Base-by-base conservation (phyloP, 2,329 filamentous ascomycete genomes). In the Xylaria sp. region DNA sequence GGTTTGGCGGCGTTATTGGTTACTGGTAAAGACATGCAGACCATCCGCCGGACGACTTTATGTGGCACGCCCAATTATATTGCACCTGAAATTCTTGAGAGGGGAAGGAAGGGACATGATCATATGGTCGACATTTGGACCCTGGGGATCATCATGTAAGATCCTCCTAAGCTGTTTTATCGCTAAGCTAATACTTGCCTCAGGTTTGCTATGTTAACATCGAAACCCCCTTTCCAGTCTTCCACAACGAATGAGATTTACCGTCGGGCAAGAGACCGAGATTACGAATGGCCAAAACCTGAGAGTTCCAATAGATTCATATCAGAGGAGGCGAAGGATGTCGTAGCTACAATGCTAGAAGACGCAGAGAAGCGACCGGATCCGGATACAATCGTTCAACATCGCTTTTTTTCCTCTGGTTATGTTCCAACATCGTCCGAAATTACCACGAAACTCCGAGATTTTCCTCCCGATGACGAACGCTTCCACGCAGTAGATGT, bases 91-190 rank as follows among this genome's bases (percentile, higher is more conserved):
- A 97, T 99, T 64, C 79, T 99, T 53, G 92, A 97, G 73, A 97
- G 95, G 81, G 92, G 90, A 33, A 95, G 92, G 73, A 92, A 94
- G 71, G 95, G 95, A 0, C 95, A 99, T 74, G 95, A 97, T 68
- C 93, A 98, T 74, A 97, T 96, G 81, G 95, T 99, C 3, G 95
- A 99, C 74, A 91, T 99, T 58, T 99, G 96, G 96, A 97, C 94
- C 44, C 83, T 99, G 73, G 95, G 96, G 19, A 95, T 99, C 68
- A 99, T 99, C 74, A 93, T 96, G 88, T 93, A 80, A 80, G 87
- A n/a, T 43, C 9, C 15, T 27, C 25, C 9, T 57, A 1, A 31
- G n/a, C 7, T 31, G 5, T 29, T 31, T 25, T 33, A 31, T 48
- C 8, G 13, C 44, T 15, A 63, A 33, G 63, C 57, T 64, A 66